Evolutionary conservation across 1,284 basidiomycete species (phyloP).

Genomic region (Rhodotorula mucilaginosa): DNA sequence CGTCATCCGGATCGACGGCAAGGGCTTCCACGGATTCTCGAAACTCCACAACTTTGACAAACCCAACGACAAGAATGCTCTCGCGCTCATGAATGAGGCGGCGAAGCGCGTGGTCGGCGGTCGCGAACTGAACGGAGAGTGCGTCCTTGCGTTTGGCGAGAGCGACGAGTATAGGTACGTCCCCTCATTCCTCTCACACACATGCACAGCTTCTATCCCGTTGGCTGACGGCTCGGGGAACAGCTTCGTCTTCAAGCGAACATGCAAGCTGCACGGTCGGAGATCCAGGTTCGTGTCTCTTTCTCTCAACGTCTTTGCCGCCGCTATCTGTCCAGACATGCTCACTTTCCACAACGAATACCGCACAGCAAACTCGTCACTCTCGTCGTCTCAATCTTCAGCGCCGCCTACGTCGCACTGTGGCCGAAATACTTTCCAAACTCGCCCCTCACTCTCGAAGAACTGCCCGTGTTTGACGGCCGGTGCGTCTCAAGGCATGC

Average conservation of each 20-base stretch:
- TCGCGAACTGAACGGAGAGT: slow-evolving; percentile 60
- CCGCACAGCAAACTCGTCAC: slow-evolving; percentile 74
- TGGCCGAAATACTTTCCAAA: slow-evolving; percentile 79
- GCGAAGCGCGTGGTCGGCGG: slow-evolving; percentile 73
- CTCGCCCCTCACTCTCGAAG: slow-evolving; percentile 58
- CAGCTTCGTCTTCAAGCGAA: slow-evolving; percentile 81
- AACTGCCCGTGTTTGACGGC: slow-evolving; percentile 90
- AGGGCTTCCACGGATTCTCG: slow-evolving; percentile 93
- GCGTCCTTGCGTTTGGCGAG: slow-evolving; percentile 88
- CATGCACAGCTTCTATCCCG: neutral
- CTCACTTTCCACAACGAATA: neutral
- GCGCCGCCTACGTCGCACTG: slow-evolving; percentile 82
- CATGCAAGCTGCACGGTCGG: slow-evolving; percentile 75
- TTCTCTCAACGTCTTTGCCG: neutral
- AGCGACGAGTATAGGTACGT: slow-evolving; percentile 90
- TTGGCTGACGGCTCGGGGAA: neutral
- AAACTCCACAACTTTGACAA: slow-evolving; percentile 78
- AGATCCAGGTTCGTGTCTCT: slow-evolving; percentile 57
- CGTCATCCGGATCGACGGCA: slow-evolving; percentile 85
- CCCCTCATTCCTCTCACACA: too few relatives aligned
- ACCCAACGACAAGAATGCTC: slow-evolving; percentile 84
- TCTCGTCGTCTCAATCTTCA: slow-evolving; percentile 85
- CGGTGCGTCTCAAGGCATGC: slow-evolving; percentile 41
- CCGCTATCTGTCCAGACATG: neutral
- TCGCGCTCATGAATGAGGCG: slow-evolving; percentile 89